A percentile compares a stretch with the other conserved stretches of the same genome.
Conservation (phyloP, 2,329 filamentous ascomycete species). For the Cucurbitaria berberidis region DNA sequence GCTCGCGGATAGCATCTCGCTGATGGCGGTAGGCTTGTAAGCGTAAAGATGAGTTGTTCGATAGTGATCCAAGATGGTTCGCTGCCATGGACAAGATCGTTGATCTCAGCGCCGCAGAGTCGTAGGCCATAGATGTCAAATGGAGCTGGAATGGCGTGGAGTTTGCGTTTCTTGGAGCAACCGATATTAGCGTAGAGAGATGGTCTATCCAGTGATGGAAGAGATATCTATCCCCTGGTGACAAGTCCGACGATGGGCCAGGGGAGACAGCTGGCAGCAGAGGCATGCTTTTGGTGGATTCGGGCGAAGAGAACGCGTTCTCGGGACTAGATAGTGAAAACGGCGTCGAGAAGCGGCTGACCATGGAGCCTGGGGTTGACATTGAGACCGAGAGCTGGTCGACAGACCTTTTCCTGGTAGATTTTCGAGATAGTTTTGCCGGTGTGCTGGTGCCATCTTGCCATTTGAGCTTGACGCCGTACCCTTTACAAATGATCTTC, state of each 20-base stretch:
- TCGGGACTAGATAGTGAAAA: constrained; percentile 4
- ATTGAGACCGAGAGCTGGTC: constrained; percentile 5
- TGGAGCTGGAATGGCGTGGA: constrained; percentile 36
- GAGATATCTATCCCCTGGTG: constrained; percentile 28
- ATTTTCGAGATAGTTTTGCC: constrained; percentile 20
- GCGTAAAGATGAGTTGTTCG: constrained; percentile 25
- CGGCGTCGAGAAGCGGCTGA: constrained; percentile 21
- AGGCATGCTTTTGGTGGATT: constrained; percentile 12
- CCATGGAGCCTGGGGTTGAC: constrained; percentile 21
- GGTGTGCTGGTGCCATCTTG: constrained; percentile 22
- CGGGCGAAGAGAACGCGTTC: constrained; percentile 9
- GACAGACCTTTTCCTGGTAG: constrained; percentile 20
- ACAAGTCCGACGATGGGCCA: constrained; percentile 17
- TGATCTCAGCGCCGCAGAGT: constrained; percentile 33
- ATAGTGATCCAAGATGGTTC: constrained; percentile 33
- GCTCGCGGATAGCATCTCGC: constrained; percentile 31
- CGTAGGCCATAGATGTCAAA: constrained; percentile 35
- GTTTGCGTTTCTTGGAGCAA: constrained; percentile 25
- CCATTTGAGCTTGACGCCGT: constrained; percentile 40
- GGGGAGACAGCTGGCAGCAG: constrained; percentile 8
- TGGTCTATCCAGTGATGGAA: constrained; percentile 38
- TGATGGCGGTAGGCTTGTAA: constrained; percentile 37
- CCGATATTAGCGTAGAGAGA: constrained; percentile 34
- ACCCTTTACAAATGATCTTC: constrained; percentile 40
- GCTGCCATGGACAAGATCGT: constrained; percentile 43